These are phyloP conservation scores for Inga oerstediana DNA, from an alignment of 306 rosid species.

Conservation along the genomic window DNA sequence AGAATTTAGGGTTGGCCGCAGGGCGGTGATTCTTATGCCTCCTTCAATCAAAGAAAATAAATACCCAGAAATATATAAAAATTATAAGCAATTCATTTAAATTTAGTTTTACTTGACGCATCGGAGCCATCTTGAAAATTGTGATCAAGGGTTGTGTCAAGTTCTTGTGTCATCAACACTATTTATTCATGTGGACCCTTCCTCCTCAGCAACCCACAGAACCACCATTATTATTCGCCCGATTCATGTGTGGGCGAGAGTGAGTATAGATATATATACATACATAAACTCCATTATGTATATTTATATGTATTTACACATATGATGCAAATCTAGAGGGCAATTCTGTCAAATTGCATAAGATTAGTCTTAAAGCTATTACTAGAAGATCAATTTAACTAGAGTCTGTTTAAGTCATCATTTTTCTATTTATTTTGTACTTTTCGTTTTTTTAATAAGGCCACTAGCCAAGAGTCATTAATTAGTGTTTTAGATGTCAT, in stretches of 20 bases:
- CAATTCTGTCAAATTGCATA: no score
- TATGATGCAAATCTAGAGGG: no score
- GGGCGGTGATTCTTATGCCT: slow-evolving; percentile 5
- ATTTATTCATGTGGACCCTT: slow-evolving; percentile 72
- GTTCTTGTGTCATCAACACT: slow-evolving; percentile 49
- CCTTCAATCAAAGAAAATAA: neutral
- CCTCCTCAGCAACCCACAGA: slow-evolving; percentile 23
- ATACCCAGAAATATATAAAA: neutral
- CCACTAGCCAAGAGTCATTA: no score
- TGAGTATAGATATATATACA: neutral
- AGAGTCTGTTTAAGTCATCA: no score
- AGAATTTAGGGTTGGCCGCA: slow-evolving; percentile 21
- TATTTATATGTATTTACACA: neutral
- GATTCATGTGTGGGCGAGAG: neutral
- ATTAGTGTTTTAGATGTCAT: no score
- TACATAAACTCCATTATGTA: neutral
- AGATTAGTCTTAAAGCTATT: no score
- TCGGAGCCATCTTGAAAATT: slow-evolving; percentile 55
- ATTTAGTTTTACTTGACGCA: slow-evolving; percentile 1
- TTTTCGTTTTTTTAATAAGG: no score
- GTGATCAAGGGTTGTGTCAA: slow-evolving; percentile 51
- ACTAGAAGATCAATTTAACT: no score
- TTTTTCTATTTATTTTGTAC: no score
- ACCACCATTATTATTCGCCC: neutral
- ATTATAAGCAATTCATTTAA: neutral